These are phyloP conservation scores for Chlorella sp. DNA, from an alignment of 139 green algal species.

Conservation along the genomic window DNA sequence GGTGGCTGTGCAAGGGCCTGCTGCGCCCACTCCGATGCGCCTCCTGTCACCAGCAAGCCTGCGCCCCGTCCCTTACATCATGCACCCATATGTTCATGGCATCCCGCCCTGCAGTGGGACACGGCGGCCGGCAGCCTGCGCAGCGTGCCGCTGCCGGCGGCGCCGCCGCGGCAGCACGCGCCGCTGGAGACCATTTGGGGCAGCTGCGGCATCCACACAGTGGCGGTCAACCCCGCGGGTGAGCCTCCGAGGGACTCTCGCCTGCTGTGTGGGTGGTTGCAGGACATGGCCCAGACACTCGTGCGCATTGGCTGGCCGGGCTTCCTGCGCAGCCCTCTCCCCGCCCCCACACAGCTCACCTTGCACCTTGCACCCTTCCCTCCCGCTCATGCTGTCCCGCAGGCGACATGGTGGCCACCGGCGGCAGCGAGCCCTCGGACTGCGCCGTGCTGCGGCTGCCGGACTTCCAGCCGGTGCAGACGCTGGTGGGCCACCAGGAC, in stretches of 20 bases:
- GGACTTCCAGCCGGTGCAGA: slow-evolving; percentile 28
- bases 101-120: slow-evolving; percentile 31
- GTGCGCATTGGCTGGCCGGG: no score
- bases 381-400: slow-evolving; percentile 1
- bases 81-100: no score
- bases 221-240: slow-evolving; percentile 51
- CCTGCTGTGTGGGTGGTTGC: no score
- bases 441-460: slow-evolving; percentile 46
- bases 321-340: no score
- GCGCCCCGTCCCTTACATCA: no score
- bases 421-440: slow-evolving; percentile 51
- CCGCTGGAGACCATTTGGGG: slow-evolving; percentile 26
- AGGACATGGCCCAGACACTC: no score
- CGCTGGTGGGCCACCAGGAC: slow-evolving; percentile 65
- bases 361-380: no score
- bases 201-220: slow-evolving; percentile 59
- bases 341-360: no score
- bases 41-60: no score
- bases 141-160: neutral
- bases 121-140: neutral
- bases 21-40: no score
- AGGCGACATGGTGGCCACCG: slow-evolving; percentile 53
- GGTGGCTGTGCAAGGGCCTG: no score
- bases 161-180: neutral
- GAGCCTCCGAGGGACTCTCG: no score